Evolutionary conservation across 164 flowering plant genomes (phyloP), one percentile per base, ranked within the genome.

Genomic region (Vitis vinifera): DNA sequence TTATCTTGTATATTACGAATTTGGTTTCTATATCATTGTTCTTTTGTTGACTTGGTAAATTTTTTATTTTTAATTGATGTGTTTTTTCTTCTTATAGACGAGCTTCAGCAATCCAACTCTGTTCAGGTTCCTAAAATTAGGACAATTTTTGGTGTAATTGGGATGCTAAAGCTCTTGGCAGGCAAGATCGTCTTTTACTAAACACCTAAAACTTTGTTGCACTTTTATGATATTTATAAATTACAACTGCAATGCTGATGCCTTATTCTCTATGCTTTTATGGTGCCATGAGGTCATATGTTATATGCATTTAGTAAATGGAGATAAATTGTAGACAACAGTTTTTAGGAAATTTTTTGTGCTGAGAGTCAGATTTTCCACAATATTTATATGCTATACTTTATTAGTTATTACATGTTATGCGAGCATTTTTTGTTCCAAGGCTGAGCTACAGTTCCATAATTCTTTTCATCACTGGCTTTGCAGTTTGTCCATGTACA

Each of bases 131-230:
- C 98, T n/a, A 92, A 84, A 77, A 88, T 83, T 57, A 73, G 70
- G 67, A 85, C 90, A 1, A 85, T 96, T 62, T 96, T 80, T 78
- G 99, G 99, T 61, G 83, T 96, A 9, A 71, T 92, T 66, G 99
- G 99, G 64, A 79, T 89, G 80, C 76, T 96, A 15, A 96, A 91
- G 84, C 98, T 96, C 31, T 19, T 93, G 56, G 89, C 97, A 80
- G 99, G 99, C 81, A 77, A 74, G 82, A 37, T n/a, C 48, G 1
- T 49, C 9, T 70, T 61, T 37, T 37, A 8, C 16, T 5, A 6
- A 19, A 13, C 51, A 48, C 56, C 47, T 29, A 37, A 31, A 16
- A 13, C 31, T 7, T 59, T 64, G 10, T 30, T 23, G 10, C n/a
- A 37, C 44, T 37, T 37, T 37, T 37, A 6, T 37, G 4, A 37